These are phyloP conservation scores for Starmerella bombicola DNA, from an alignment of 805 yeast species.

Conservation along the genomic window DNA sequence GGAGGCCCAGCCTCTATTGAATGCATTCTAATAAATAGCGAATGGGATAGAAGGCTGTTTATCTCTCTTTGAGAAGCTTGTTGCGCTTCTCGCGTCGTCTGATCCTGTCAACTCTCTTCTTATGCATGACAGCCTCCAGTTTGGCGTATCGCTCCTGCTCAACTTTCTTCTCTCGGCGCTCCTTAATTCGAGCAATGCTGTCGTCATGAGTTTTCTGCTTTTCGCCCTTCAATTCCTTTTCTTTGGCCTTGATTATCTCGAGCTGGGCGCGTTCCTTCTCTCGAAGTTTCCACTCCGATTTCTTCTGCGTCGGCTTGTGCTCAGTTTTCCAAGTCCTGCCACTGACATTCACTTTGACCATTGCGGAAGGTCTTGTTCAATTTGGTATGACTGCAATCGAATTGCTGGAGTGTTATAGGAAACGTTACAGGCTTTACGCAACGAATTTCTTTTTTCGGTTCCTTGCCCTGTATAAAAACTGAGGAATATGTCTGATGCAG, in stretches of 20 bases:
- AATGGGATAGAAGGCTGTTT: too few species aligned
- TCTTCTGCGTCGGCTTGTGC: conserved; percentile 30
- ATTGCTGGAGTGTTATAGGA: too few species aligned
- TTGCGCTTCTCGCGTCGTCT: conserved; percentile 89
- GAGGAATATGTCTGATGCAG: too few species aligned
- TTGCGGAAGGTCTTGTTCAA: too few species aligned
- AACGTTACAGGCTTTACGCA: too few species aligned
- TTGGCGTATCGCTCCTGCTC: conserved; percentile 80
- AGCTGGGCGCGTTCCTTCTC: conserved; percentile 55
- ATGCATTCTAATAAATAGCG: too few species aligned
- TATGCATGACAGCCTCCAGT: conserved; percentile 78
- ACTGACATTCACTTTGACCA: conserved; percentile 25
- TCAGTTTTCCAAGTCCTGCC: conserved; percentile 32
- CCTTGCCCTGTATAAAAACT: too few species aligned
- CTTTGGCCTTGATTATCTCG: conserved; percentile 51
- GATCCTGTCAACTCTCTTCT: conserved; percentile 80
- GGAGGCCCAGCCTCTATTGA: too few species aligned
- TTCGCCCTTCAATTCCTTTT: conserved; percentile 66
- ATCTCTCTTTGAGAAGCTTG: conserved; percentile 84
- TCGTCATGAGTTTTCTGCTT: conserved; percentile 48
- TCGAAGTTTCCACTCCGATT: conserved; percentile 49
- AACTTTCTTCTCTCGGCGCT: conserved; percentile 65
- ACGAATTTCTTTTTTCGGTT: too few species aligned
- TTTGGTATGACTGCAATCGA: too few species aligned
- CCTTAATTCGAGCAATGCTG: conserved; percentile 37